Evolutionary conservation across 2,329 filamentous ascomycete genomes (phyloP).

Genomic region (Sarocladium strictum): DNA sequence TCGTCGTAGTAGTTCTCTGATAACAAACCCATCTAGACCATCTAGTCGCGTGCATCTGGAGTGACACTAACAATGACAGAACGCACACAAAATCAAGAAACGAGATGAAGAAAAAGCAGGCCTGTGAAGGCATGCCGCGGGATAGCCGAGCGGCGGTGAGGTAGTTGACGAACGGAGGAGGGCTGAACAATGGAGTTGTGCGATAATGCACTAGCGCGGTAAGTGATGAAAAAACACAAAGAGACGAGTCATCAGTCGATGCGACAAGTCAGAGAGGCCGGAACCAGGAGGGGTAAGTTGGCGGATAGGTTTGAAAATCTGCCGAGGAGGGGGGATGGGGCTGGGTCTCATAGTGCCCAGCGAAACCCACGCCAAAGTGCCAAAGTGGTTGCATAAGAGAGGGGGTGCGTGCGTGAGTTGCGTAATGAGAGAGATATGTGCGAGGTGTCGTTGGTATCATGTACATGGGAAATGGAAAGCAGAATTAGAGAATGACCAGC

Average conservation of each 20-base stretch:
- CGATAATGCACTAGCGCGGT: background rate
- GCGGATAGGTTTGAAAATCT: background rate
- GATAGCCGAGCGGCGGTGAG: background rate
- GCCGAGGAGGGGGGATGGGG: conserved; percentile 2
- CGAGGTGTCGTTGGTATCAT: conserved; percentile 12
- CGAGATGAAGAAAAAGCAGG: background rate
- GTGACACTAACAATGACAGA: too few relatives aligned
- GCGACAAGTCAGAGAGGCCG: background rate
- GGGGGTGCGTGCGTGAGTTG: conserved; percentile 3
- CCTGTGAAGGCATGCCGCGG: background rate
- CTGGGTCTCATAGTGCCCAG: background rate
- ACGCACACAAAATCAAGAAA: background rate
- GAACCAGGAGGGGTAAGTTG: background rate
- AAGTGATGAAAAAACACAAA: background rate
- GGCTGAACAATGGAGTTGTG: background rate
- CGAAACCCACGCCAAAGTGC: conserved; percentile 1
- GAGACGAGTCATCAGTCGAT: conserved; percentile 1
- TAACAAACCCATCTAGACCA: background rate
- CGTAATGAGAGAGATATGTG: conserved; percentile 6
- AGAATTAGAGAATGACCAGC: background rate
- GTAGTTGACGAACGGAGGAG: background rate
- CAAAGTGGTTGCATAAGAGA: conserved; percentile 7
- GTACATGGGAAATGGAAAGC: conserved; percentile 12
- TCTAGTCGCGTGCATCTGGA: background rate
- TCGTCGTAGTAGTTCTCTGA: background rate